Base-by-base conservation (phyloP, 257 asterid genomes). In the Solanum dulcamara region DNA sequence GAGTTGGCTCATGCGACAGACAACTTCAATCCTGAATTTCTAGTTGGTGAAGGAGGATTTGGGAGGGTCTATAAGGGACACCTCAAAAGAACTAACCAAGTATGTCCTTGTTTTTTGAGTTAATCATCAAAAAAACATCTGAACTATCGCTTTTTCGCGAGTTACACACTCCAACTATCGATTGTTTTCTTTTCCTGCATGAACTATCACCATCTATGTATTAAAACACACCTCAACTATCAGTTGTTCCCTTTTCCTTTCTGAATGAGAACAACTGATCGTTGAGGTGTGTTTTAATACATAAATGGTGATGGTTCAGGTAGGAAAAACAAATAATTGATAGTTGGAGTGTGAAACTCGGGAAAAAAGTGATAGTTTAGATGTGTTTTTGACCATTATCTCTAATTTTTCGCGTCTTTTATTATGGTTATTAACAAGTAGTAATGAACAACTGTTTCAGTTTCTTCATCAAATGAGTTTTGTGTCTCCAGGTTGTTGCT, bases 21-120 rank as follows among this genome's bases (percentile, higher is more conserved):
- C 71, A 94, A 93, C 82, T 96, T 96, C 88, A 92, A 92, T 42
- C 91, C 98, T n/a, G 97, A 94, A 9, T 83, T 91, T 44, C 89
- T 93, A 5, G 88, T 96, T 12, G 98, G 98, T 6, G 96, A 94
- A 89, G 99, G 99, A 77, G 97, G 97, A 77, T 96, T 94, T 28
- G 99, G 98, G 59, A 90, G 98, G 83, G 99, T 96, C 67, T 96
- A 94, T 68, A 93, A 86, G 84, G 99, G 99, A 79, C 83, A 88
- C 86, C 92, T 96, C 86, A 92, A 91, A 93, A 92, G 88, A 81
- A 91, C 95, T 0, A 88, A 94, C 70, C 92, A 96, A 88, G 98
- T 93, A 85, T 22, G 48, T 32, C 26, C 81, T 53, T 53, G 18
- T 62, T 53, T 32, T 28, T 83, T 62, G 20, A 24, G 18, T 60